Conservation (phyloP, 192 early-diverging fungal species). For the Diversispora eburnea region DNA sequence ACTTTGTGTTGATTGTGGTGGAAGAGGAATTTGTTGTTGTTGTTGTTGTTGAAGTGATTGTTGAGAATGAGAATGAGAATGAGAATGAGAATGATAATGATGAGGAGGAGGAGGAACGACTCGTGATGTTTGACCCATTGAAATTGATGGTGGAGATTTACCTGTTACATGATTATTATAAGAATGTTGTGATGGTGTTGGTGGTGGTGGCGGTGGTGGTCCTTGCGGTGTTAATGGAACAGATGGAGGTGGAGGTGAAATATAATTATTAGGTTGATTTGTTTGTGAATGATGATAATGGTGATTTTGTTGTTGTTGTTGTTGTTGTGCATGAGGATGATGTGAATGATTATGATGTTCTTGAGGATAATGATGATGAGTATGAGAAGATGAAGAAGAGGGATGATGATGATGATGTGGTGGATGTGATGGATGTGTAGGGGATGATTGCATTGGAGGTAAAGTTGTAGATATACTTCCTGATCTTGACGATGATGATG, state of each 20-base stretch:
- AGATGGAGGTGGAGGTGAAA: neutral
- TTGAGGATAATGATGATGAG: constrained; percentile 18
- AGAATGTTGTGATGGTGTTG: neutral
- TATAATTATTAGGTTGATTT: neutral
- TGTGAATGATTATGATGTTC: constrained; percentile 1
- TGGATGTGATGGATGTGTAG: neutral
- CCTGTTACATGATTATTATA: too few species aligned
- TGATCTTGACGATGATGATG: constrained; percentile 3
- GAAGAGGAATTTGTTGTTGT: too few species aligned
- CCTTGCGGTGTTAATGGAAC: neutral
- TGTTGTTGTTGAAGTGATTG: neutral
- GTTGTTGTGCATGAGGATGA: constrained; percentile 6
- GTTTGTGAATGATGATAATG: constrained; percentile 18
- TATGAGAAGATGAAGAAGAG: constrained; percentile 6
- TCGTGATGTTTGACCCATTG: neutral
- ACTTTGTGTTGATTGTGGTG: neutral
- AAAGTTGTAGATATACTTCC: constrained; percentile 1
- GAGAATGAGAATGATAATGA: neutral
- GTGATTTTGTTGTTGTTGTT: neutral
- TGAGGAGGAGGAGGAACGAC: neutral
- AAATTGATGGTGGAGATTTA: neutral
- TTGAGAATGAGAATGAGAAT: neutral
- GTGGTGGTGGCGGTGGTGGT: neutral
- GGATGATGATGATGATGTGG: constrained; percentile 25
- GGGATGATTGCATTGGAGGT: constrained; percentile 18